Evolutionary conservation across 257 asterid species (phyloP), one percentile per base, ranked within the genome.

Genomic region (Paraleonurus japonicus): DNA sequence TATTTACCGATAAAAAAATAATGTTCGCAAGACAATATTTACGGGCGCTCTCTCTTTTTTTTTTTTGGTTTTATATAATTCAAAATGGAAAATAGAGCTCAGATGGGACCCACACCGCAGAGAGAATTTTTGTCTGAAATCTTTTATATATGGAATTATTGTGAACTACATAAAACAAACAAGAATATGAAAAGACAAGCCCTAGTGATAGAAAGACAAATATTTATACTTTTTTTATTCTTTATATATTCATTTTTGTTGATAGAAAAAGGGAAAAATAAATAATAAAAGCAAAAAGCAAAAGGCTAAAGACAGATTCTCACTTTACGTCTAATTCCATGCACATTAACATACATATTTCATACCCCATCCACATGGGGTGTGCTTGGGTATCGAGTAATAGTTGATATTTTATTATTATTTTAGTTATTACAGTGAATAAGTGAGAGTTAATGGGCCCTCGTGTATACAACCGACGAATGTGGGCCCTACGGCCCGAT

Each of bases 291-390:
- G 26, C 26, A 13, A 79, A 70, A 81, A 72, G 81, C 27, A 32
- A 81, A 77, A 74, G 71, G 80, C 70, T 69, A 69, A 72, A 65
- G 79, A 78, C 81, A 78, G 82, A 72, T 78, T 39, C 61, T 71
- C 85, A 59, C 86, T 82, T 82, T 79, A 79, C 74, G 82, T 75
- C 81, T 60, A 75, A 76, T 69, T 79, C 54, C 79, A 72, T 78
- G 70, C 72, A 74, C 78, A 74, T 71, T 65, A 41, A 54, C 8
- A 69, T 15, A 24, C 39, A 62, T n/a, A 63, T 26, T 63, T 30
- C 51, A 11, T 69, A 59, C 71, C 20, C 47, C 71, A 53, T 68
- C 71, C 76, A 73, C 81, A 76, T 80, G 81, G 79, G 75, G 4
- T 55, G 62, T 67, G 16, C 57, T 58, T 61, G 48, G 9, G 33